Conservation (phyloP, 768 basidiomycete species). For the Leccinum truebloodii region DNA sequence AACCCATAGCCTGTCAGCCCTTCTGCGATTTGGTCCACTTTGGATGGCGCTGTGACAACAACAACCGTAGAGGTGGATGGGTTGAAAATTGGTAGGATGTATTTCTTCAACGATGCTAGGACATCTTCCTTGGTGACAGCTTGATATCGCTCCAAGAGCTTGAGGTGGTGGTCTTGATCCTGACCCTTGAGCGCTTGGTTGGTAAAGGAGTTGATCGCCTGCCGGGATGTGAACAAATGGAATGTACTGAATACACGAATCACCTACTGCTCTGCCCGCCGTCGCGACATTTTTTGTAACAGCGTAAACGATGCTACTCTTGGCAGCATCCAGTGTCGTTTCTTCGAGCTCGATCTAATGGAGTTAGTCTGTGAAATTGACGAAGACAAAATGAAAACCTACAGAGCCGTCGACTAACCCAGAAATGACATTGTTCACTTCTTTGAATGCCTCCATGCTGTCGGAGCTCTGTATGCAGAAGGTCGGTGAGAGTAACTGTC, state of each 20-base stretch:
- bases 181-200: conserved; percentile 93
- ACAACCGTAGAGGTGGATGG: conserved; percentile 74
- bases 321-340: conserved; percentile 84
- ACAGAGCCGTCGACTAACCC: conserved; percentile 85
- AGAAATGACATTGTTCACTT: conserved; percentile 74
- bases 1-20: conserved; percentile 72
- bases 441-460: conserved; percentile 74
- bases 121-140: conserved; percentile 80
- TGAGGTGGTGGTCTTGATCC: conserved; percentile 67
- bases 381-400: conserved; percentile 21
- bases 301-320: conserved; percentile 86
- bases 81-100: conserved; percentile 86
- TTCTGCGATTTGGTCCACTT: conserved; percentile 67
- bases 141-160: conserved; percentile 79
- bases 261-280: conserved; percentile 78
- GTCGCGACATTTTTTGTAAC: conserved; percentile 84
- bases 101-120: conserved; percentile 60
- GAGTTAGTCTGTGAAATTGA: conserved; percentile 2
- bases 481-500: conserved; percentile 3
- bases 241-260: neutral
- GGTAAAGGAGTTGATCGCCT: conserved; percentile 82
- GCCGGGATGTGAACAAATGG: conserved; percentile 10
- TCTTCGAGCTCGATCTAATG: conserved; percentile 75
- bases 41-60: conserved; percentile 81
- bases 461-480: conserved; percentile 67